These are phyloP conservation scores for Boletus calvinii DNA, from an alignment of 1,284 basidiomycete species.

Conservation along the genomic window DNA sequence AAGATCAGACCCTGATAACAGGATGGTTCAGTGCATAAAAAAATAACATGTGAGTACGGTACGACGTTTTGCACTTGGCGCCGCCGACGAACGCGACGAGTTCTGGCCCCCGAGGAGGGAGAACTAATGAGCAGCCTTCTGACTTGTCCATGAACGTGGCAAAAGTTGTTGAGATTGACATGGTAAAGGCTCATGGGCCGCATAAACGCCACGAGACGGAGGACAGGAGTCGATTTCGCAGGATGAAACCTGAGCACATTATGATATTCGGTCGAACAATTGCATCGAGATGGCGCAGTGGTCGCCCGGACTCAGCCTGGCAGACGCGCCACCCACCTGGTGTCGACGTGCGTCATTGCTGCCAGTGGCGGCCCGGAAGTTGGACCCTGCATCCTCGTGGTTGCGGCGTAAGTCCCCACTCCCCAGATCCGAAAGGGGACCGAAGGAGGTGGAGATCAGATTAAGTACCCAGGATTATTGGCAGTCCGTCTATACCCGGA, in stretches of 20 bases:
- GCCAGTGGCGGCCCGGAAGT: no score
- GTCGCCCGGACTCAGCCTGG: background rate
- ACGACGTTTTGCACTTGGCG: conserved; percentile 1
- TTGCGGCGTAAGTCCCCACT: no score
- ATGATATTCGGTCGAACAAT: background rate
- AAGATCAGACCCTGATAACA: background rate
- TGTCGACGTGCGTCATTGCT: no score
- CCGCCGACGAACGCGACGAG: background rate
- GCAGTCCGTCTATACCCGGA: no score
- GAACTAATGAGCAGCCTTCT: background rate
- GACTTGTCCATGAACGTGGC: background rate
- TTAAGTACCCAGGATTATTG: no score
- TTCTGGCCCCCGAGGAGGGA: background rate
- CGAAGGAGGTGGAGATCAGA: no score
- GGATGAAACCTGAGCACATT: background rate
- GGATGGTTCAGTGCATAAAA: background rate
- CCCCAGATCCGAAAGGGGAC: no score
- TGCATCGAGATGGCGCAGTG: background rate
- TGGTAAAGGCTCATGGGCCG: conserved; percentile 11
- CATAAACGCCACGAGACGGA: conserved; percentile 23
- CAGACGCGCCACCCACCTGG: background rate
- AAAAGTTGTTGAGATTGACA: background rate
- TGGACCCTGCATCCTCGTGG: no score
- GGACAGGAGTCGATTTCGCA: no score
- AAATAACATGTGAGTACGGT: background rate